Conservation (phyloP, 192 early-diverging fungal genomes). For the Paraglomus occultum region DNA sequence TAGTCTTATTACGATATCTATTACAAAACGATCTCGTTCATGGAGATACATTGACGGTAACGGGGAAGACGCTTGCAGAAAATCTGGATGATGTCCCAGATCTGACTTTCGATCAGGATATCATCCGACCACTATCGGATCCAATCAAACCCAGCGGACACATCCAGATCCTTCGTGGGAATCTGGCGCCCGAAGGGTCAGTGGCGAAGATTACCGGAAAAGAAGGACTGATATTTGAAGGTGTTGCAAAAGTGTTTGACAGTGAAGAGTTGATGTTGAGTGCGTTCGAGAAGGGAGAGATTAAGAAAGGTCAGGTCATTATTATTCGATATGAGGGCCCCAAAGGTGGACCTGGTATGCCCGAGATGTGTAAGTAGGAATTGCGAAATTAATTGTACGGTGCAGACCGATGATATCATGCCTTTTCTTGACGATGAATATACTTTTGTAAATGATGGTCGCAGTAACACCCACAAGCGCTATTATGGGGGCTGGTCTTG, state of each 20-base stretch:
- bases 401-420: conserved; percentile 10
- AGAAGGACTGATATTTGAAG: conserved; percentile 89
- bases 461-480: conserved; percentile 91
- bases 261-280: conserved; percentile 89
- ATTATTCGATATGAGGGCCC: conserved; percentile 98
- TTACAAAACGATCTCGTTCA: conserved; percentile 79
- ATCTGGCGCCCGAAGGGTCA: conserved; percentile 91
- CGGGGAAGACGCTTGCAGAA: conserved; percentile 95
- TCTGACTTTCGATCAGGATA: conserved; percentile 77
- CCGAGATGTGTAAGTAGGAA: conserved; percentile 83
- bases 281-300: conserved; percentile 83
- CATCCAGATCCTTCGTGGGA: conserved; percentile 91
- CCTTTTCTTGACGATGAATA: not conserved
- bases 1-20: conserved; percentile 89
- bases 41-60: conserved; percentile 92
- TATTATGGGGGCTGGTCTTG: conserved; percentile 99
- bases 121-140: conserved; percentile 76
- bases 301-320: conserved; percentile 86
- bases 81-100: conserved; percentile 79
- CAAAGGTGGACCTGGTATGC: conserved; percentile 98
- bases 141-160: conserved; percentile 97
- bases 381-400: not conserved
- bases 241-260: conserved; percentile 89
- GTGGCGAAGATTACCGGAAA: conserved; percentile 99
- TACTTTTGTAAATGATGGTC: conserved; percentile 4